These are phyloP conservation scores for Exophiala sp. DNA, from an alignment of 2,329 filamentous ascomycete species.

Conservation along the genomic window DNA sequence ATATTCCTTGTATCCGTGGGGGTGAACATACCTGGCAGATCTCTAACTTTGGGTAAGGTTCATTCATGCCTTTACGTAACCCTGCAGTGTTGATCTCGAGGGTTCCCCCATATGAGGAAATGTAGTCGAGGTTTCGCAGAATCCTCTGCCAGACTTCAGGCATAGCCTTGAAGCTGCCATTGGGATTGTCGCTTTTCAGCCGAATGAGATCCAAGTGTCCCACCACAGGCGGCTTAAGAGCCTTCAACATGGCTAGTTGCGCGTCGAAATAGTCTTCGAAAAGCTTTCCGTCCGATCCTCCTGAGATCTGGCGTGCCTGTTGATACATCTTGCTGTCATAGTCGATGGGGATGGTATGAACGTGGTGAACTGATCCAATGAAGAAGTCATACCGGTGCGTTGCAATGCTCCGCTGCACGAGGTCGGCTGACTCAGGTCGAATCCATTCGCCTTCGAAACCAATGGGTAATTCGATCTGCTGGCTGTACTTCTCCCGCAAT, in stretches of 20 bases:
- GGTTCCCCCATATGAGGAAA: constrained; percentile 72
- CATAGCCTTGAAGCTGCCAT: constrained; percentile 57
- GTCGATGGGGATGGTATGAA: constrained; percentile 82
- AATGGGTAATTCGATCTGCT: constrained; percentile 73
- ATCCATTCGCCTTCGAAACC: constrained; percentile 96
- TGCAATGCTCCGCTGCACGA: constrained; percentile 58
- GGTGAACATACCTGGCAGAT: constrained; percentile 65
- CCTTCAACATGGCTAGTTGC: constrained; percentile 75
- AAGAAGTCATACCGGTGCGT: constrained; percentile 77
- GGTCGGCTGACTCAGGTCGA: constrained; percentile 59
- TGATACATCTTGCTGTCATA: constrained; percentile 69
- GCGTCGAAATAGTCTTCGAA: constrained; percentile 84
- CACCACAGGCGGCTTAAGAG: constrained; percentile 71
- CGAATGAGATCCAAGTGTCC: constrained; percentile 94
- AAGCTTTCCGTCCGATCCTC: constrained; percentile 66
- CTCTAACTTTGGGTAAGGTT: constrained; percentile 79
- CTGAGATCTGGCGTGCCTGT: constrained; percentile 55
- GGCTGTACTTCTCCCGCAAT: constrained; percentile 66
- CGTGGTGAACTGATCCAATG: constrained; percentile 89
- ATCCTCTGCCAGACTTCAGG: constrained; percentile 69
- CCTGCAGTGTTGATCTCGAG: constrained; percentile 87
- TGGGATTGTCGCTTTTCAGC: constrained; percentile 69
- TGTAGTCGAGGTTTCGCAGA: constrained; percentile 67
- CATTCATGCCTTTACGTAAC: constrained; percentile 80
- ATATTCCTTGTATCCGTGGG: background rate